Evolutionary conservation across 139 green algal species (phyloP).

Genomic region (Auxenochlorella protothecoides): DNA sequence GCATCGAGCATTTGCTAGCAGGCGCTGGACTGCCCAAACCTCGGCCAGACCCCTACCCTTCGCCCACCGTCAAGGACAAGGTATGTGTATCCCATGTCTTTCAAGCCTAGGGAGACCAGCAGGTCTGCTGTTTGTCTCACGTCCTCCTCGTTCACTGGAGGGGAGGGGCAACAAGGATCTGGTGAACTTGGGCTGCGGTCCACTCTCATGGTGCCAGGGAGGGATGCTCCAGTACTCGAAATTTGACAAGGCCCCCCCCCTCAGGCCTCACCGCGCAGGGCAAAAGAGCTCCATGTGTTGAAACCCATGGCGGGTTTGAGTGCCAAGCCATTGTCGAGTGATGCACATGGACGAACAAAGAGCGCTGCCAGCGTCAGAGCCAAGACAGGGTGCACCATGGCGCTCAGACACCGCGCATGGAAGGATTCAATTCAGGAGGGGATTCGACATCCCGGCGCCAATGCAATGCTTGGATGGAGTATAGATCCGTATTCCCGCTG

Average conservation of each 20-base stretch:
- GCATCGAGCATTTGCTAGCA: background rate
- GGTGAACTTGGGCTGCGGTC: background rate
- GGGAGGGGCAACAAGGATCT: background rate
- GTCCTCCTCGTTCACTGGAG: slow-evolving; percentile 27
- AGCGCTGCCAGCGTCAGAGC: too few relatives aligned
- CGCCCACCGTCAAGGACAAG: slow-evolving; percentile 22
- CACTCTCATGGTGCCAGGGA: background rate
- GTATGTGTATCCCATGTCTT: slow-evolving; percentile 27
- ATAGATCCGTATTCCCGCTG: too few relatives aligned
- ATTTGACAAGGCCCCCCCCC: too few relatives aligned
- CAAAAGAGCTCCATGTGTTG: slow-evolving; percentile 10
- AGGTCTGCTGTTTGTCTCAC: slow-evolving; percentile 26
- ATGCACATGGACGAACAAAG: too few relatives aligned
- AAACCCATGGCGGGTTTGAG: slow-evolving; percentile 27
- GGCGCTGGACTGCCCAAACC: background rate
- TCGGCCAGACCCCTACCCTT: too few relatives aligned
- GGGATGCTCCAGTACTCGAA: too few relatives aligned
- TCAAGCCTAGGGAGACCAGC: slow-evolving; percentile 21
- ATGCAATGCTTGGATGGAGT: too few relatives aligned
- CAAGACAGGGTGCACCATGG: background rate
- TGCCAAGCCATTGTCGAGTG: slow-evolving; percentile 20
- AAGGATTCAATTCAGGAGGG: too few relatives aligned
- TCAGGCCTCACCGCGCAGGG: background rate
- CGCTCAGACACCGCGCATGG: background rate
- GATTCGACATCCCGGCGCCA: too few relatives aligned